A percentile compares a stretch with the other conserved stretches of the same genome.
Conservation (phyloP, 2,329 filamentous ascomycete species). For the Pseudonectria foliicola region DNA sequence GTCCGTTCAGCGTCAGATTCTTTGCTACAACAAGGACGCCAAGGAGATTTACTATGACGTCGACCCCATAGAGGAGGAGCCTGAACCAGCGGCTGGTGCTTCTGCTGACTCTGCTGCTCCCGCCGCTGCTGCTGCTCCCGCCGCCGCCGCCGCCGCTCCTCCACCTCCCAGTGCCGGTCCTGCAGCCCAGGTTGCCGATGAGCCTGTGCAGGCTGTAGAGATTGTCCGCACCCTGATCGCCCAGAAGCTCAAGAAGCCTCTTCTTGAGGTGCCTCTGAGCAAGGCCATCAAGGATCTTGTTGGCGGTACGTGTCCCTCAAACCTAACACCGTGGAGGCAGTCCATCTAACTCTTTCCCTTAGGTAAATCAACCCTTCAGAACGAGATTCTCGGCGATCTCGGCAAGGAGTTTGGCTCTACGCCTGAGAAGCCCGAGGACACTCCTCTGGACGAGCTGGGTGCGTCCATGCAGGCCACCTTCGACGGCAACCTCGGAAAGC, state of each 20-base stretch:
- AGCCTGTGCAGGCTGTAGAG: constrained; percentile 80
- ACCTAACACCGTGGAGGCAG: not conserved
- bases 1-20: constrained; percentile 91
- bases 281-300: constrained; percentile 99
- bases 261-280: constrained; percentile 80
- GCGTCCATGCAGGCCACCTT: constrained; percentile 97
- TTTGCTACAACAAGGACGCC: constrained; percentile 98
- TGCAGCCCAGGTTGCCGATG: constrained; percentile 78
- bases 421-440: constrained; percentile 97
- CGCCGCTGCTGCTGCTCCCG: constrained; percentile 46
- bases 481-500: constrained; percentile 95
- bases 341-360: constrained; percentile 10
- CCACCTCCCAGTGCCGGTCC: constrained; percentile 71
- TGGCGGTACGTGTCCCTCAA: constrained; percentile 63
- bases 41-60: constrained; percentile 99
- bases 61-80: constrained; percentile 88
- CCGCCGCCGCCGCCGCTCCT: constrained; percentile 48
- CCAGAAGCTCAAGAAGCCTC: constrained; percentile 94
- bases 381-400: constrained; percentile 94
- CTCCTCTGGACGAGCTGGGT: constrained; percentile 89
- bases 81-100: constrained; percentile 50
- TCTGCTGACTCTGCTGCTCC: constrained; percentile 41
- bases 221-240: constrained; percentile 85
- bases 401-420: constrained; percentile 98
- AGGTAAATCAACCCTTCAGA: constrained; percentile 98